Conservation (phyloP, 192 early-diverging fungal genomes). For the Coemansia sp. region DNA sequence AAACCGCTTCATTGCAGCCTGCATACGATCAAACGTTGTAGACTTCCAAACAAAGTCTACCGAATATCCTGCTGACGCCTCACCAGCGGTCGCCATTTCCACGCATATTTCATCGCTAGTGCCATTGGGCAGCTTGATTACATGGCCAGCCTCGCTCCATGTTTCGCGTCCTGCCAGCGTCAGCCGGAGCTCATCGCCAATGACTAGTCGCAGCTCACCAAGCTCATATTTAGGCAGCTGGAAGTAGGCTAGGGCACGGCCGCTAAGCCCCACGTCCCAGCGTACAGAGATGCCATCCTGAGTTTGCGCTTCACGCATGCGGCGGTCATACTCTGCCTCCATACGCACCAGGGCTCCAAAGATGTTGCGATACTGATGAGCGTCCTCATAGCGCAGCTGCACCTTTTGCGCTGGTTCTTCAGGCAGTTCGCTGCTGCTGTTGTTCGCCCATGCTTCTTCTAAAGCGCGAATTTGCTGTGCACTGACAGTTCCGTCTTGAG, state of each 20-base stretch:
- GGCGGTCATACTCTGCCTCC: slow-evolving; percentile 90
- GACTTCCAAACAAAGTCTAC: slow-evolving; percentile 99
- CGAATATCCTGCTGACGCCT: slow-evolving; percentile 80
- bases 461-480: slow-evolving; percentile 79
- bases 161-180: slow-evolving; percentile 74
- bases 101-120: slow-evolving; percentile 92
- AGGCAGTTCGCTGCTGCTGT: slow-evolving; percentile 53
- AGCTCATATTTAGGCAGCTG: slow-evolving; percentile 87
- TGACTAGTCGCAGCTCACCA: slow-evolving; percentile 82
- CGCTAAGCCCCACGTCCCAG: slow-evolving; percentile 97
- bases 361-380: slow-evolving; percentile 95
- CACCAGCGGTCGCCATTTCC: slow-evolving; percentile 73
- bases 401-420: slow-evolving; percentile 73
- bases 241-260: slow-evolving; percentile 90
- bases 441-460: slow-evolving; percentile 90
- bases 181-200: slow-evolving; percentile 91
- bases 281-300: slow-evolving; percentile 90
- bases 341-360: slow-evolving; percentile 93
- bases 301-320: slow-evolving; percentile 89
- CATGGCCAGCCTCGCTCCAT: slow-evolving; percentile 90
- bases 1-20: slow-evolving; percentile 93
- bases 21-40: slow-evolving; percentile 96
- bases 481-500: slow-evolving; percentile 79
- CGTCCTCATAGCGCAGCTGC: slow-evolving; percentile 87
- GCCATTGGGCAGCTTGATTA: slow-evolving; percentile 94